Evolutionary conservation across 139 green algal species (phyloP), one percentile per base, ranked within the genome.

Genomic region (Picocystis salinarum): DNA sequence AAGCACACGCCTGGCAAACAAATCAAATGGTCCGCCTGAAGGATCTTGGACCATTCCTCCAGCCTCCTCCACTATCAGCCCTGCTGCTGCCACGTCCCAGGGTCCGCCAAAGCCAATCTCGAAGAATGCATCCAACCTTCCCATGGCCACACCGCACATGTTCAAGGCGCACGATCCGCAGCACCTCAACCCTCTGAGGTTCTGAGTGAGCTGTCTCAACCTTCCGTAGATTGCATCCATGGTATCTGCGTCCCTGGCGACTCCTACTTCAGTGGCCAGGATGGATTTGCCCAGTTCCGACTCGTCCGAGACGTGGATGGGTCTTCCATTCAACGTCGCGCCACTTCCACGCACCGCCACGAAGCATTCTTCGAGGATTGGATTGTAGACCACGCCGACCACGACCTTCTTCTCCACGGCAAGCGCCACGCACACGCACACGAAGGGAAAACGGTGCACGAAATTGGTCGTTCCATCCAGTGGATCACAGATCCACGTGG

Each of bases 401-500:
- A 93, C 76, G 20, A 67, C 51, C 48, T 55, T 33, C 31, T 45
- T 39, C 5, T 54, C 34, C 3, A 58, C 30, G 23, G 33, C 37
- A 23, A 56, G 24, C 1, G 17, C 28, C 2, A 15, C 33, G 15
- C 28, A 58, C 5, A 93, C 81, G 50, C 83, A 95, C 10, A 75
- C 71, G 53, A 92, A 93, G 5, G 89, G 89, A 42, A 79, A 95
- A 30, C 67, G 34, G 54, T 99, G 88, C 39, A 99, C 89, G 61
- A 99, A 99, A 67, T 99, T 99, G 44, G 89, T 96, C 13, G 89
- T 99, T 33, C 87, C 84, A 44, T 87, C 76, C 15, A 83, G 51
- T 0, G 75, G 75, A 39, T 84, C 76, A 4, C 72, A 52, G 68
- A 91, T 83, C 87, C 89, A 99, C 1, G 89, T 98, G 20, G 89